Evolutionary conservation across 176 grass and related monocot genomes (phyloP).

Genomic region (Sorghum bicolor): Sorghum_bicolor_NCBIv3 NC_012871.2:77445001-77445500

Average conservation of each 20-base stretch:
- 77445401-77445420: not conserved
- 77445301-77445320: not conserved
- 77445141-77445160: not conserved
- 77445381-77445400: not conserved
- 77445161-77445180: constrained; percentile 5
- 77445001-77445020: too few relatives aligned
- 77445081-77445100: not conserved
- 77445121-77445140: too few relatives aligned
- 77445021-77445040: too few relatives aligned
- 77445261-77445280: not conserved
- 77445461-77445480: not conserved
- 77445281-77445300: not conserved
- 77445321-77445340: not conserved
- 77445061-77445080: too few relatives aligned
- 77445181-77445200: constrained; percentile 1
- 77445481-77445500: not conserved
- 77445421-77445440: not conserved
- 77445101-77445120: not conserved
- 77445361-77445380: not conserved
- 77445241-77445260: constrained; percentile 3
- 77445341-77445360: not conserved
- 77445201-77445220: constrained; percentile 1
- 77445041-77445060: too few relatives aligned
- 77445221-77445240: constrained; percentile 11
- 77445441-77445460: not conserved